A percentile compares a stretch with the other conserved stretches of the same genome.
Evolutionary conservation across 495 filamentous ascomycete species (phyloP).

Genomic region (Hamigera avellanea): DNA sequence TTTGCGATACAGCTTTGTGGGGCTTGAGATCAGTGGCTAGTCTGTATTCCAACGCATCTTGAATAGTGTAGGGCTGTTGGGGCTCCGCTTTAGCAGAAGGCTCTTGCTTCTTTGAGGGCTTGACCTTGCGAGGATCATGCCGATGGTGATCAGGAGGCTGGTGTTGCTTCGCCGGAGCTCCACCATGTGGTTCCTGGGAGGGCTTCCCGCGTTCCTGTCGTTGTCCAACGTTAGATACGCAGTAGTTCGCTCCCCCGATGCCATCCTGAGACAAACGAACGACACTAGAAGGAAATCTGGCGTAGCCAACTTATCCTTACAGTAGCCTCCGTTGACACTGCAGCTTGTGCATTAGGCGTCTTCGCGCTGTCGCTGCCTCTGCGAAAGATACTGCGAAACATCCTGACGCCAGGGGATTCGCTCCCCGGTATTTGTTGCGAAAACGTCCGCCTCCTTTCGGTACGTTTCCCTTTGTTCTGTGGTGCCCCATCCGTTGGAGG

Average conservation of each 20-base stretch:
- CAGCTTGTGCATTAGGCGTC: neutral
- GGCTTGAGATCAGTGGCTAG: constrained; percentile 6
- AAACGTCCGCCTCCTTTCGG: no score
- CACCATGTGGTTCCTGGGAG: neutral
- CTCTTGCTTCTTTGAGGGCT: neutral
- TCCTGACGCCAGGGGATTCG: constrained; percentile 3
- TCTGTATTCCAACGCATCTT: constrained; percentile 16
- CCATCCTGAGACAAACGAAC: no score
- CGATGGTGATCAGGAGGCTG: neutral
- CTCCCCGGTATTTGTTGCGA: no score
- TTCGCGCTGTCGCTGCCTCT: constrained; percentile 9
- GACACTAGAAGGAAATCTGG: no score
- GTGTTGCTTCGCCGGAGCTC: neutral
- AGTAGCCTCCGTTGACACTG: neutral
- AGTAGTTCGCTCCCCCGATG: no score
- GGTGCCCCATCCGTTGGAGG: constrained; percentile 2
- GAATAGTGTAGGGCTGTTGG: constrained; percentile 19
- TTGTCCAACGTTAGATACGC: neutral
- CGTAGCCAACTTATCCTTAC: neutral
- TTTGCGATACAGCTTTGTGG: neutral
- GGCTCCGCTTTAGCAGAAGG: constrained; percentile 11
- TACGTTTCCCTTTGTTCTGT: neutral
- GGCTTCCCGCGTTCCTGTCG: neutral
- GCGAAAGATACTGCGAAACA: constrained; percentile 21
- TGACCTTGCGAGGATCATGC: neutral